Evolutionary conservation across 768 basidiomycete species (phyloP).

Genomic region (Pleurotus platypus): DNA sequence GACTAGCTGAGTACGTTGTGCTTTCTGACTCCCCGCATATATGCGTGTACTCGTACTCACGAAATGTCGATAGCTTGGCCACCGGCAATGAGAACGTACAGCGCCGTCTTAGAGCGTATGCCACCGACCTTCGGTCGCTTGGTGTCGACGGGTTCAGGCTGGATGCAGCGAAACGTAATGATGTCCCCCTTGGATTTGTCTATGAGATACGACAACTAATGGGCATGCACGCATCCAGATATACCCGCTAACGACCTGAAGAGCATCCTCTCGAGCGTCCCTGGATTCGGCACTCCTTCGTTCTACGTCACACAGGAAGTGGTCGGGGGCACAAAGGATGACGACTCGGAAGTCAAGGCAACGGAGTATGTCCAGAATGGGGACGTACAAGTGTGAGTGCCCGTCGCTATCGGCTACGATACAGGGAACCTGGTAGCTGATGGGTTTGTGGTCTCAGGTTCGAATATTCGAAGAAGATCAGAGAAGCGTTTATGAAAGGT

Average conservation of each 20-base stretch:
- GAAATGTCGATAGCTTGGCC: conserved; percentile 37
- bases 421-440: no score
- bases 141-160: conserved; percentile 61
- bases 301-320: background rate
- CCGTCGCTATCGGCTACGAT: no score
- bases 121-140: conserved; percentile 55
- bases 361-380: background rate
- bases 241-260: background rate
- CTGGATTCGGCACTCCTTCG: background rate
- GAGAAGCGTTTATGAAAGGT: background rate
- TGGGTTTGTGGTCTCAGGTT: background rate
- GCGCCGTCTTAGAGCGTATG: conserved; percentile 46
- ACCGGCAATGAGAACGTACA: conserved; percentile 62
- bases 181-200: no score
- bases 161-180: conserved; percentile 62
- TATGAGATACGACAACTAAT: background rate
- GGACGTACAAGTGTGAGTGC: background rate
- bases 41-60: background rate
- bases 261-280: background rate
- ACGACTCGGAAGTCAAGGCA: background rate
- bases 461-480: background rate
- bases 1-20: conserved; percentile 30
- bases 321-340: background rate
- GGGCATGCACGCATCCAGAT: no score
- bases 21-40: background rate